Conservation (phyloP, 192 early-diverging fungal species). For the Backusella luteola region DNA sequence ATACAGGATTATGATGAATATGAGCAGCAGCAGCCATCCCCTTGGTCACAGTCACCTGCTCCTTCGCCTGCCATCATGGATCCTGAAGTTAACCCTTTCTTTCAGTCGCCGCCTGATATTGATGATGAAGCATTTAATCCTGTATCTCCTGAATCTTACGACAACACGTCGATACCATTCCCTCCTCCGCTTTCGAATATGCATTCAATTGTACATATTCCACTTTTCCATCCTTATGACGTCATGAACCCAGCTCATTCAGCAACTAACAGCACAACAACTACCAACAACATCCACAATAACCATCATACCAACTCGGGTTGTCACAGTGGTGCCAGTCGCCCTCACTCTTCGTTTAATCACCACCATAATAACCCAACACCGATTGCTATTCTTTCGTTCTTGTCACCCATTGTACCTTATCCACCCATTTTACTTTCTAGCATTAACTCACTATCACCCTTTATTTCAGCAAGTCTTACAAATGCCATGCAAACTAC, state of each 20-base stretch:
- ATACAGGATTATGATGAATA: slow-evolving; percentile 47
- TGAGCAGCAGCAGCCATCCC: slow-evolving; percentile 53
- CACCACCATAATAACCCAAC: not conserved
- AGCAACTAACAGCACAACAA: not conserved
- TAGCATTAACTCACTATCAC: slow-evolving; percentile 37
- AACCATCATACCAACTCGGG: not conserved
- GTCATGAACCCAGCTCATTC: slow-evolving; percentile 31
- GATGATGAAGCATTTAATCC: slow-evolving; percentile 60
- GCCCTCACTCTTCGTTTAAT: not conserved
- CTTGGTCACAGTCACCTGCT: slow-evolving; percentile 58
- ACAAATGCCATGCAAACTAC: slow-evolving; percentile 25
- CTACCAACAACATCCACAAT: not conserved
- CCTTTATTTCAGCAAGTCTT: slow-evolving; percentile 47
- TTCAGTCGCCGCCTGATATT: slow-evolving; percentile 46
- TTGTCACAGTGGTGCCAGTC: not conserved
- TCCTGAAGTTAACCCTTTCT: slow-evolving; percentile 56
- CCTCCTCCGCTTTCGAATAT: slow-evolving; percentile 39
- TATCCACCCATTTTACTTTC: slow-evolving; percentile 44
- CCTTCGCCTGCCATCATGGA: slow-evolving; percentile 53
- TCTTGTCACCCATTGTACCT: slow-evolving; percentile 51
- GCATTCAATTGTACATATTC: slow-evolving; percentile 53
- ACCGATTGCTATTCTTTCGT: slow-evolving; percentile 53
- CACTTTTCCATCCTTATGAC: slow-evolving; percentile 45
- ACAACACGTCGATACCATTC: slow-evolving; percentile 18
- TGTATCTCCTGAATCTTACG: slow-evolving; percentile 34